Percentiles rank a stretch among this genome's conserved stretches.
Evolutionary conservation across 257 asterid species (phyloP).

Genomic region (Scutellaria barbata): DNA sequence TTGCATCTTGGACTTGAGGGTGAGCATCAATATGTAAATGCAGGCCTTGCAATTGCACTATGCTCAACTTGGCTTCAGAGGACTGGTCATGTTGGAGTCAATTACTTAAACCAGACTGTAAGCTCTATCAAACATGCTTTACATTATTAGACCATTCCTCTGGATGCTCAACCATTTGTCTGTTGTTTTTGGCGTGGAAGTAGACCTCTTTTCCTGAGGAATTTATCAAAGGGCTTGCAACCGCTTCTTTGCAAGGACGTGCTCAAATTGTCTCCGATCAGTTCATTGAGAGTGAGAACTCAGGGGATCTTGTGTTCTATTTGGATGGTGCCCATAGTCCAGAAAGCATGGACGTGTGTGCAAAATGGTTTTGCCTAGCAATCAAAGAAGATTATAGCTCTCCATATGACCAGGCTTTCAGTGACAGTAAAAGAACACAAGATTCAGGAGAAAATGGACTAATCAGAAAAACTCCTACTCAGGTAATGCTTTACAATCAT

Average conservation of each 20-base stretch:
- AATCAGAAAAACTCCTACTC: constrained; percentile 47
- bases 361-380: constrained; percentile 84
- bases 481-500: constrained; percentile 42
- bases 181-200: constrained; percentile 25
- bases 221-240: constrained; percentile 76
- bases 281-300: constrained; percentile 63
- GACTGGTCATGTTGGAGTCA: constrained; percentile 80
- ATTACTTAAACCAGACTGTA: constrained; percentile 74
- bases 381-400: constrained; percentile 53
- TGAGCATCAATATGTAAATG: constrained; percentile 92
- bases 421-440: constrained; percentile 34
- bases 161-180: constrained; percentile 22
- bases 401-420: constrained; percentile 33
- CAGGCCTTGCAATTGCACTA: constrained; percentile 93
- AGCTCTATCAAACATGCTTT: constrained; percentile 41
- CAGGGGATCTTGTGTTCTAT: constrained; percentile 79
- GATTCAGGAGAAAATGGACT: constrained; percentile 39
- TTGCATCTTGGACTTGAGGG: constrained; percentile 91
- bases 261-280: constrained; percentile 86
- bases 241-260: constrained; percentile 88
- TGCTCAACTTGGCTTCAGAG: constrained; percentile 95
- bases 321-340: constrained; percentile 99
- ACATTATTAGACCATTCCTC: constrained; percentile 21
- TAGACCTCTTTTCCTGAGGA: constrained; percentile 90
- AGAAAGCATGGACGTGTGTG: constrained; percentile 99